Conservation (phyloP, 495 filamentous ascomycete genomes). For the Hyaloscypha variabilis region DNA sequence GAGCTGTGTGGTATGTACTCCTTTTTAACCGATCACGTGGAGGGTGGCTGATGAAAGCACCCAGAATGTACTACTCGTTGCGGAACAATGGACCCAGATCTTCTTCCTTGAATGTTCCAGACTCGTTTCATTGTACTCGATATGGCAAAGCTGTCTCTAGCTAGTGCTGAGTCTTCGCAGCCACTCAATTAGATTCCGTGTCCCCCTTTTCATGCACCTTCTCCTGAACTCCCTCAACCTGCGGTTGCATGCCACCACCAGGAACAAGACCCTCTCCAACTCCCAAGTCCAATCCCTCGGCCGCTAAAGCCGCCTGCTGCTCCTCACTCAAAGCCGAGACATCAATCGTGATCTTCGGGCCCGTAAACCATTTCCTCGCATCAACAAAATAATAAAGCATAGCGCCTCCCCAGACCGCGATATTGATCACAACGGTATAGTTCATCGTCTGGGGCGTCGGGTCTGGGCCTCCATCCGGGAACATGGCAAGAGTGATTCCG, state of each 20-base stretch:
- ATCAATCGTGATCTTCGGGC: conserved; percentile 64
- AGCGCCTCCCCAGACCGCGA: conserved; percentile 62
- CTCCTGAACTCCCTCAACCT: neutral
- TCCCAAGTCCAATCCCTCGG: conserved; percentile 15
- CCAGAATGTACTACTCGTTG: too few relatives aligned
- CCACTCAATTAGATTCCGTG: too few relatives aligned
- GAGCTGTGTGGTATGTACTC: too few relatives aligned
- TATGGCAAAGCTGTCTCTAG: too few relatives aligned
- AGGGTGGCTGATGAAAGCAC: too few relatives aligned
- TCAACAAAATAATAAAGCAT: conserved; percentile 64
- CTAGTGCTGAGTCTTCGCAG: too few relatives aligned
- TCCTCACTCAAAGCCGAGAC: conserved; percentile 29
- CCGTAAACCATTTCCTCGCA: conserved; percentile 68
- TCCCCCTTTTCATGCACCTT: too few relatives aligned
- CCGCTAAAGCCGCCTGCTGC: conserved; percentile 28
- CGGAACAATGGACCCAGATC: too few relatives aligned
- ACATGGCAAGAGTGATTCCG: conserved; percentile 43
- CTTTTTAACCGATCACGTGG: too few relatives aligned
- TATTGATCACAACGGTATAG: conserved; percentile 55
- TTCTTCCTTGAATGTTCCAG: too few relatives aligned
- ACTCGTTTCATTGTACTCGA: too few relatives aligned
- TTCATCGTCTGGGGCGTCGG: conserved; percentile 46
- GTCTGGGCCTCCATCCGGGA: conserved; percentile 60
- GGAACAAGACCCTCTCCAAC: conserved; percentile 8
- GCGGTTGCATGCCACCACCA: neutral